Base-by-base conservation (phyloP, 2,329 filamentous ascomycete genomes). In the Arthrobotrys megalospora region DNA sequence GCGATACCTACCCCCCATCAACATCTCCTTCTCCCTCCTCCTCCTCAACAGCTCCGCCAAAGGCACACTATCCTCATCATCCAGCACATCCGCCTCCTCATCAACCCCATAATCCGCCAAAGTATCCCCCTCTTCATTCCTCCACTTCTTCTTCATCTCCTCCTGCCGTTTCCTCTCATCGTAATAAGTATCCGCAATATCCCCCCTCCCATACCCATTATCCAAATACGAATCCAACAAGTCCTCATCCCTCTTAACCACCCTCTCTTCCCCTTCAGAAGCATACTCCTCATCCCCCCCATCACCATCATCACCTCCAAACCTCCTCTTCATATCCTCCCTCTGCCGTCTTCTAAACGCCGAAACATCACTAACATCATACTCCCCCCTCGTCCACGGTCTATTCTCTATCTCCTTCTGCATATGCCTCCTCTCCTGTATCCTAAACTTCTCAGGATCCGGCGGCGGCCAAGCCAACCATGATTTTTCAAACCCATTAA, bases 41-140 rank as follows among this genome's bases (percentile, higher is more conserved):
- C 90, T 85, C 58, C 89, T 85, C 52, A 94, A 84, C 12, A 95
- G 81, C 82, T 93, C 90, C 3, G 88, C 90, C 47, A 95, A 84
- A 0, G 92, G 92, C 12, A 95, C 85, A 81, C 94, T 90, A 79
- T 90, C 88, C 43, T 88, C 87, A 80, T 88, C 87, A 76, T 86
- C 87, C 32, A 83, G 16, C 55, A 88, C 86, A 77, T 93, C 91
- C 0, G 88, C 88, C 12, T 92, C 91, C 81, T 93, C 91, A 81
- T 95, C 93, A 0, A 96, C 92, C 1, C 93, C 93, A 82, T 91
- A 96, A 81, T 96, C 93, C 48, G 88, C 87, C 62, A 96, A 84
- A 38, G 89, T 86, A 82, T 95, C 92, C 0, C 92, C 93, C 65
- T 95, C 92, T 0, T 89, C 87, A 80, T 94, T 95, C 0, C 87